Evolutionary conservation across 768 basidiomycete genomes (phyloP), one percentile per base, ranked within the genome.

Genomic region (Mycena belliarum): DNA sequence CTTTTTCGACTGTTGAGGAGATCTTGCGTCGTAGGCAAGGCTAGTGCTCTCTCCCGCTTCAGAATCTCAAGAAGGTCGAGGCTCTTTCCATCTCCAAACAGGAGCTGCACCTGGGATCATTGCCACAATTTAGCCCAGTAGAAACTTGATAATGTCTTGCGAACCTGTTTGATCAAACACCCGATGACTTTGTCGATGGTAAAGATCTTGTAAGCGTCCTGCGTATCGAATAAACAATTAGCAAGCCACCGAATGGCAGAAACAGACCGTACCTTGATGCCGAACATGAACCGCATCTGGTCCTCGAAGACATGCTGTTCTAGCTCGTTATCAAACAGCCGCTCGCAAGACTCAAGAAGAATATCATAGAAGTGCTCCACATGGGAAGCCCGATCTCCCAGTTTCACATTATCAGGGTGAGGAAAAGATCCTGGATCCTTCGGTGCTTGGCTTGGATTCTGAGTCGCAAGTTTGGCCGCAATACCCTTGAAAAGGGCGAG

Each of bases 181-280:
- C 89, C 90, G 41, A 98, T 82, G 33, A 98, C 79, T 71, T 97
- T 95, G 74, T 99, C 96, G 24, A 97, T 78, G 0, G 96, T 98
- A 72, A 97, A 99, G 66, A 94, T 83, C 68, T 88, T 89, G 71
- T 93, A 98, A 0, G 87, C 87, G 25, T 91, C 78, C 88, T 89
- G 35, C 59, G 4, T 40, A 24, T 14, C 11, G 37, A 15, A 26
- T 16, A n/a, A n/a, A n/a, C n/a, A 59, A 57, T 46, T 35, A 37
- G 23, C 33, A 23, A 43, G 32, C 16, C 10, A 23, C 18, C 16
- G 49, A 21, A 11, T n/a, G 25, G 26, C 15, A 47, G 18, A 18
- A 16, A 10, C 14, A 44, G 52, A 21, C 60, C 69, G 26, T 33
- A 89, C 94, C 78, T 85, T 84, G 42, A 86, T 80, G n/a, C 92